Base-by-base conservation (phyloP, 495 filamentous ascomycete species). In the Aspergillus steynii region DNA sequence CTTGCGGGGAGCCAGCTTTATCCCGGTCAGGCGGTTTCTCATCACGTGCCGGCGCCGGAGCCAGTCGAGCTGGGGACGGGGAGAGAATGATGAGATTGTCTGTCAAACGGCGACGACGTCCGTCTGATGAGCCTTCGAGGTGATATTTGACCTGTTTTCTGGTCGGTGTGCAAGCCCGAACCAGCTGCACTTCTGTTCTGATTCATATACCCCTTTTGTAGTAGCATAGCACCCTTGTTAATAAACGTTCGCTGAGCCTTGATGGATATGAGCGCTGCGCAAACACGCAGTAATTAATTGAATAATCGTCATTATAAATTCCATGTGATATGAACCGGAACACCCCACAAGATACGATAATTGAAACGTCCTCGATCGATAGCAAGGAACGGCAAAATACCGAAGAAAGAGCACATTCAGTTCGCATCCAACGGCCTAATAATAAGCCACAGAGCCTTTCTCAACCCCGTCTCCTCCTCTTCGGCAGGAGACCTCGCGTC, bases 1-100 rank as follows among this genome's bases (percentile, higher is more conserved):
- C 10, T 50, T 1, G 48, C 20, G 48, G 48, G 48, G 3, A 50
- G 10, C 37, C 37, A 42, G 10, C 37, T 12, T 10, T 42, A 4
- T 14, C 10, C 37, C 1, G 37, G 37, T 1, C 31, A 34, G 31
- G 9, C 31, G 47, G 5, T n/a, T 49, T 5, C 47, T 8, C 20
- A 50, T 7, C 25, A 50, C 25, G 20, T 26, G 10, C 48, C 20
- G 9, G 48, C 48, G 4, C 48, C 20, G 20, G 48, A 50, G 27
- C 48, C 48, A 10, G 48, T 50, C 7, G 48, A 50, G n/a, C 10
- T 50, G 48, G 48, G 48, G n/a, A 50, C 48, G 15, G 48, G 48
- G 20, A 50, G 10, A 50, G 20, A 50, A 50, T 50, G 37, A 42
- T 20, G 20, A 20, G 20, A 20, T 20, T 20, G 20, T 20, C 20